Base-by-base conservation (phyloP, 83 land plant species). In the Thuja plicata region DNA sequence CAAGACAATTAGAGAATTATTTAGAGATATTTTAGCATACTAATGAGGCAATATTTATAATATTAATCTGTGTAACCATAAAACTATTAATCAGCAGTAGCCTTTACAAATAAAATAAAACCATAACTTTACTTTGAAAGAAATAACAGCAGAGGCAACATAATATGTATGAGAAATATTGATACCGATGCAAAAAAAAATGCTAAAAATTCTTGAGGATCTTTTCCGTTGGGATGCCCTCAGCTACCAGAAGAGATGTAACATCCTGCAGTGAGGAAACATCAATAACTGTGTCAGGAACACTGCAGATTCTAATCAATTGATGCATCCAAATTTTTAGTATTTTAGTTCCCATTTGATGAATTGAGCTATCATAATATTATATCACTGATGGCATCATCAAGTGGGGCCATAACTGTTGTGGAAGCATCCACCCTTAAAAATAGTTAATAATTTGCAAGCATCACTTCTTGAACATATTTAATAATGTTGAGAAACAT, bases 121-220 rank as follows among this genome's bases (percentile, higher is more conserved):
- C n/a, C 71, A 66, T 66, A 24, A 24, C 1, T 24, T 5, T 66
- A 66, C 1, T 60, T 66, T 66, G 71, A 66, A 66, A 66, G 71
- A 66, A 24, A 66, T 27, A 66, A 5, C 70, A 62, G 8, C 2
- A 24, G 71, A 66, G 30, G n/a, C n/a, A 66, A 66, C n/a, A 66
- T 27, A 66, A 1, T 2, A 52, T 52, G 71, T 66, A 66, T 66
- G 71, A 66, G 71, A 66, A 66, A 24, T 24, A 66, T 62, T 24
- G n/a, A 24, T 66, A 66, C 71, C 71, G 8, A 66, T 21, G 71
- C 27, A 9, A 66, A 66, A 7, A 8, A 10, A 66, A 66, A 27
- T 35, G 40, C 24, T 84, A 98, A 89, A 98, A 97, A 90, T 98
- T 98, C 91, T 89, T 92, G 78, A 98, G 88, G 57, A 98, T 97